phyloP scores from a whole-genome alignment of 345 rosid genomes.

The Acer saccharum region DNA sequence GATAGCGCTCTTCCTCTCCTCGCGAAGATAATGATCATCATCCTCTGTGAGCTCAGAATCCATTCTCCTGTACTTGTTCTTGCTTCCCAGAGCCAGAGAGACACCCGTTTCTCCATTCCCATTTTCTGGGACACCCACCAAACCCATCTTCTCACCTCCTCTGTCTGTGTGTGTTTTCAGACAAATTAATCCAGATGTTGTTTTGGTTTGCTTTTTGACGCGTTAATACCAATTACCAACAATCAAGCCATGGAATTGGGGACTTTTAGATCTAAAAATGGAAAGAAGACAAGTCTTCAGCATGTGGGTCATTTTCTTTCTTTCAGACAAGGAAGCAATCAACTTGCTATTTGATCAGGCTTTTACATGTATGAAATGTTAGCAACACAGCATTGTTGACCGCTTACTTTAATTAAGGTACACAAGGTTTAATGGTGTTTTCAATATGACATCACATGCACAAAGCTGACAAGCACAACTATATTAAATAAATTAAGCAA shows the following conservation, averaged over 20 bases:
- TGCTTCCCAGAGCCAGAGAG: constrained; percentile 55
- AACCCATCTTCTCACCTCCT: constrained; percentile 33
- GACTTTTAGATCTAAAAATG: constrained; percentile 23
- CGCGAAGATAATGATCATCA: constrained; percentile 36
- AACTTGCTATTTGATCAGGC: background rate
- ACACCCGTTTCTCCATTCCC: constrained; percentile 42
- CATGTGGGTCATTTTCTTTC: constrained; percentile 10
- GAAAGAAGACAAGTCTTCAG: background rate
- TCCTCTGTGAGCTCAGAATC: constrained; percentile 44
- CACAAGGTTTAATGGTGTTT: constrained; percentile 23
- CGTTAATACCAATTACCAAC: background rate
- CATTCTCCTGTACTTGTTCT: constrained; percentile 82
- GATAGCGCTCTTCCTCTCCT: constrained; percentile 38
- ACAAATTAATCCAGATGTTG: constrained; percentile 18
- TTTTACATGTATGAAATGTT: background rate
- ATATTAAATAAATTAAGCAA: background rate
- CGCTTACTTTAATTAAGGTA: background rate
- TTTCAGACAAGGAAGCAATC: background rate
- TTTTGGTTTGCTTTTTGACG: too few species aligned
- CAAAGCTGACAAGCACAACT: background rate
- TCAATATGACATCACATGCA: constrained; percentile 20
- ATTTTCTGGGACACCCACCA: constrained; percentile 60
- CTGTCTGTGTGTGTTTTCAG: background rate
- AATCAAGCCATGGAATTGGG: background rate
- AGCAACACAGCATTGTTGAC: constrained; percentile 16